Evolutionary conservation across 805 yeast species (phyloP), one percentile per base, ranked within the genome.

Genomic region (Saturnispora galanensis): DNA sequence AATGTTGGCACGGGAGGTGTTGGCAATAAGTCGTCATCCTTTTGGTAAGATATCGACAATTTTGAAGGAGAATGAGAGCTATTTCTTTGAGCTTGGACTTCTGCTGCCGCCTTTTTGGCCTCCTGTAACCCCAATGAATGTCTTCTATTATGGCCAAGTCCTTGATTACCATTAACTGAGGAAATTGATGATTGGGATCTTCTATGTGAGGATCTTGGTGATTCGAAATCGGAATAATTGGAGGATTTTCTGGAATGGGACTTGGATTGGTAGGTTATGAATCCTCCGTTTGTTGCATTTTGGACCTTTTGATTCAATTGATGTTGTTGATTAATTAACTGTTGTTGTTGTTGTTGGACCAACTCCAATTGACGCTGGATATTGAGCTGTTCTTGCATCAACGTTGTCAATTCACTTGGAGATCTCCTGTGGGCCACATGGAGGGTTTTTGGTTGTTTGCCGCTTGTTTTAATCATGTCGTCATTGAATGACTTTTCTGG

Each of bases 341-440:
- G 95, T 62, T 87, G 94, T 60, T 85, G 96, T 59, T 89, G 96
- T 17, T 83, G 89, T 61, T 88, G 96, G 2, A 87, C 95, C 51
- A 78, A 71, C 56, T 93, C 97, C 67, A 89, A 72, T 60, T 90
- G 97, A 55, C 90, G 88, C 64, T 93, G 97, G 47, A 93, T 71
- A 47, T 82, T 80, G 60, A 84, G 77, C 59, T 84, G 94, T 64
- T 90, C 97, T 56, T 81, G 71, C 96, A 90, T 90, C 52, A 90
- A 69, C 45, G 83, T 84, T 2, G 97, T 90, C 60, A 93, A 71
- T 62, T 93, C 98, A 53, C 89, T 79, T n/a, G 97, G 97, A 3
- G 97, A 84, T 49, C 96, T 76, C 57, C 97, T 77, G 58, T 93
- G 97, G n/a, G 97, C 97, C 52, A 90, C 88, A 65, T 88, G 94